These are phyloP conservation scores for Plasmopara halstedii DNA, from an alignment of 352 stramenopile genomes.

Conservation along the genomic window DNA sequence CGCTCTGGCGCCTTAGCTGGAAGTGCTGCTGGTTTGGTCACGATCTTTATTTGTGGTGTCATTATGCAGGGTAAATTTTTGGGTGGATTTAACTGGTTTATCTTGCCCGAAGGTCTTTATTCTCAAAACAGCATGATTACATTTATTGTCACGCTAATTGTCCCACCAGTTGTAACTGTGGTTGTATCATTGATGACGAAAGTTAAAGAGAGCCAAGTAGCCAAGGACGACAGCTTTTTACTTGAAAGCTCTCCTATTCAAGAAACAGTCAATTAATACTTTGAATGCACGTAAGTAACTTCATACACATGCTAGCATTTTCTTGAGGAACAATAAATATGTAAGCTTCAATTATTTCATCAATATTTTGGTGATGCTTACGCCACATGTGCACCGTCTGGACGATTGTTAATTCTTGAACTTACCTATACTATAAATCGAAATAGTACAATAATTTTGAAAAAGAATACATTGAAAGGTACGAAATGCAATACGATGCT, in stretches of 20 bases:
- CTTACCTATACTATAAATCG: not conserved
- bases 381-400: no score
- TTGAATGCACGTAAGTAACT: not conserved
- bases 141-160: conserved; percentile 61
- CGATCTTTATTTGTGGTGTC: conserved; percentile 61
- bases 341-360: not conserved
- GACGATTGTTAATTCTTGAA: no score
- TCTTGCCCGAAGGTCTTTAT: conserved; percentile 65
- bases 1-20: conserved; percentile 35
- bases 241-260: conserved; percentile 15
- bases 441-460: not conserved
- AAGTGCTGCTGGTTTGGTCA: conserved; percentile 47
- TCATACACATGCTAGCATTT: no score
- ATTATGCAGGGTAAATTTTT: conserved; percentile 54
- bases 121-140: conserved; percentile 73
- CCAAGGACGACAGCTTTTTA: conserved; percentile 17
- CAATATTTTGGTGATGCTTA: conserved; percentile 8
- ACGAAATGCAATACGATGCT: conserved; percentile 20
- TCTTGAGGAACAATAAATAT: no score
- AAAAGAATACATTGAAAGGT: not conserved
- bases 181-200: conserved; percentile 40
- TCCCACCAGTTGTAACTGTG: conserved; percentile 52
- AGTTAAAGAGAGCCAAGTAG: conserved; percentile 14
- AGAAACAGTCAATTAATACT: conserved; percentile 2
- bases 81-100: conserved; percentile 74